Percentiles rank a stretch among this genome's conserved stretches.
Evolutionary conservation across 2,329 filamentous ascomycete genomes (phyloP).

Genomic region (Stemphylium beticola): DNA sequence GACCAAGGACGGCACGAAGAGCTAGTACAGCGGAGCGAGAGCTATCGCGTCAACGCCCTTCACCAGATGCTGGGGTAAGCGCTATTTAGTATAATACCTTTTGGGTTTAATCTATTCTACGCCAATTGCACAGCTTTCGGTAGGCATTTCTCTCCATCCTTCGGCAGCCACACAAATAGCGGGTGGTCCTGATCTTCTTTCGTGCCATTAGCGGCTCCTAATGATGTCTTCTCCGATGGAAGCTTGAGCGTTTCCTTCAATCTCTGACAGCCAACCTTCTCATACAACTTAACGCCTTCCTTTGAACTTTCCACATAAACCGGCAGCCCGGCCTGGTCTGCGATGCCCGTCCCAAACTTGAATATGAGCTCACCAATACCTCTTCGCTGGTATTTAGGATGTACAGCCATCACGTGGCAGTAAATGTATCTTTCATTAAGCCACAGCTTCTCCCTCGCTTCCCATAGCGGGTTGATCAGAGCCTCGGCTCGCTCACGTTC

Average conservation of each 20-base stretch:
- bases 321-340: constrained; percentile 49
- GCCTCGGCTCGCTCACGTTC: constrained; percentile 54
- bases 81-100: constrained; percentile 9
- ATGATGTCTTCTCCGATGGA: constrained; percentile 39
- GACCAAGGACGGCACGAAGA: constrained; percentile 59
- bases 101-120: background rate
- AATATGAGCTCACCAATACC: constrained; percentile 53
- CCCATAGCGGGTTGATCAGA: constrained; percentile 50
- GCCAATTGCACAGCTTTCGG: constrained; percentile 24
- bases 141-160: constrained; percentile 12
- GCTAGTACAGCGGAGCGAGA: constrained; percentile 56
- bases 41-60: constrained; percentile 58
- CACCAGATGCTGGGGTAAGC: constrained; percentile 55
- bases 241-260: constrained; percentile 52
- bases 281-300: constrained; percentile 53
- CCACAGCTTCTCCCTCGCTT: constrained; percentile 30
- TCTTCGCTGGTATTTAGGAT: constrained; percentile 52
- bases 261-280: constrained; percentile 55
- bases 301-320: constrained; percentile 58
- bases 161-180: constrained; percentile 27
- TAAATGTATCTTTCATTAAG: constrained; percentile 30
- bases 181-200: constrained; percentile 17
- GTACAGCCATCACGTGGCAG: constrained; percentile 54
- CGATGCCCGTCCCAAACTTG: constrained; percentile 47
- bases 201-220: constrained; percentile 18